Base-by-base conservation (phyloP, 495 filamentous ascomycete species). In the Penicillium parvum region DNA sequence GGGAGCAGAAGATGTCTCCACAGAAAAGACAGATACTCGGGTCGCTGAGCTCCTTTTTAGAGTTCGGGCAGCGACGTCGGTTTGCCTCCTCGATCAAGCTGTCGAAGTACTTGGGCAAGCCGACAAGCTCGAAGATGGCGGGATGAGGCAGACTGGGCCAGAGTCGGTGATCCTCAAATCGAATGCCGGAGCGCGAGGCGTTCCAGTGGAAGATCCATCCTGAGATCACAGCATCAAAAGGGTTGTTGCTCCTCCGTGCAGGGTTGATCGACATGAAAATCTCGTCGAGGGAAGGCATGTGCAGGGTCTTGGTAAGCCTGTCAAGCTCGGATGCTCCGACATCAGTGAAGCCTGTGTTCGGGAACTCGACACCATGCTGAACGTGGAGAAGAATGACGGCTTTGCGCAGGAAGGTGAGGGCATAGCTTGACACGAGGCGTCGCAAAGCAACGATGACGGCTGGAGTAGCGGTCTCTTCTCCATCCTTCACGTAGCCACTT, bases 21-120 rank as follows among this genome's bases (percentile, higher is more conserved):
- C 92, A 99, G 69, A 96, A 92, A 10, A 99, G 76, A 57, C 92
- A 99, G 30, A 99, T 78, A 45, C 78, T 83, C 1, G 92, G 88
- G 61, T 99, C 94, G 7, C 79, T 82, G 18, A 97, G 64, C 44
- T 96, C 90, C 61, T 90, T 92, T 40, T 89, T 88, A 2, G 88
- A 90, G 8, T 79, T 95, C 3, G 89, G 90, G 54, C 92, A 99
- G 39, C 79, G 82, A 27, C 86, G 73, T 47, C 81, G 82, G 50
- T 95, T 88, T 17, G 86, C 86, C 61, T 96, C 90, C 49, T 95
- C 89, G 37, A 92, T 92, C 23, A 99, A 68, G n/a, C 80, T 84
- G 58, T 96, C 94, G 50, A 84, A 97, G 52, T 88, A 87, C 63
- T 85, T 86, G 2, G 92, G 92, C 14, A 99, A 68, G 1, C 92